phyloP scores from a whole-genome alignment of 1,284 basidiomycete species.

The Cryptococcus wingfieldii region DNA sequence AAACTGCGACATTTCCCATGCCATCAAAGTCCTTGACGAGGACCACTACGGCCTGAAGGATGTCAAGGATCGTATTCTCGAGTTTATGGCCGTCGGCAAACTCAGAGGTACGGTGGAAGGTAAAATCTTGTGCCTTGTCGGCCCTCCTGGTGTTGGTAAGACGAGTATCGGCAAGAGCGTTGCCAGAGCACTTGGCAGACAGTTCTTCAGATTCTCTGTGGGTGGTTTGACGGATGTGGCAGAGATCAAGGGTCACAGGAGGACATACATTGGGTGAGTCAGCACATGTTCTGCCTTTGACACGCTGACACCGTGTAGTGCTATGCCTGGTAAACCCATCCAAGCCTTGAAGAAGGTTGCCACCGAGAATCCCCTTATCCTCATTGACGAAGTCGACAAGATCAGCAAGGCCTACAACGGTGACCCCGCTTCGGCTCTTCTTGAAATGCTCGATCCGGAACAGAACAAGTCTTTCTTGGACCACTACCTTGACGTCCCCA shows the following conservation, averaged over 20 bases:
- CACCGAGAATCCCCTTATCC: slow-evolving; percentile 91
- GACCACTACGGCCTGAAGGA: slow-evolving; percentile 96
- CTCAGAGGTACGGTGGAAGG: slow-evolving; percentile 94
- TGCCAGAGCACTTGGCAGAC: slow-evolving; percentile 45
- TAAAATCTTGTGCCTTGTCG: slow-evolving; percentile 95
- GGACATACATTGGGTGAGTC: slow-evolving; percentile 87
- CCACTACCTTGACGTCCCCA: slow-evolving; percentile 96
- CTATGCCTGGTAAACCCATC: slow-evolving; percentile 95
- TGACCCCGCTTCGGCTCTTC: slow-evolving; percentile 86
- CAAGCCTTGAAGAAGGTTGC: slow-evolving; percentile 95
- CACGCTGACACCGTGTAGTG: slow-evolving; percentile 52
- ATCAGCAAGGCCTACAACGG: slow-evolving; percentile 89
- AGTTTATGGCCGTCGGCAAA: slow-evolving; percentile 97
- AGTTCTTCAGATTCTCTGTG: slow-evolving; percentile 69
- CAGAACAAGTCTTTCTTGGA: slow-evolving; percentile 96
- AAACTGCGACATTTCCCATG: slow-evolving; percentile 85
- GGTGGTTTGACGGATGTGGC: slow-evolving; percentile 96
- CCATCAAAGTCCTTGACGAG: slow-evolving; percentile 80
- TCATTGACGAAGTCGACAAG: slow-evolving; percentile 99
- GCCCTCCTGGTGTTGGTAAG: slow-evolving; percentile 96
- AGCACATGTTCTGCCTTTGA: slow-evolving; percentile 1
- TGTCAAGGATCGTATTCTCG: slow-evolving; percentile 94
- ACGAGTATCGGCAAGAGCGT: slow-evolving; percentile 88
- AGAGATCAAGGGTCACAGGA: slow-evolving; percentile 96
- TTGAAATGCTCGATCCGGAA: slow-evolving; percentile 98